Base-by-base conservation (phyloP, 2,329 filamentous ascomycete species). In the Atkinsonella hypoxylon region DNA sequence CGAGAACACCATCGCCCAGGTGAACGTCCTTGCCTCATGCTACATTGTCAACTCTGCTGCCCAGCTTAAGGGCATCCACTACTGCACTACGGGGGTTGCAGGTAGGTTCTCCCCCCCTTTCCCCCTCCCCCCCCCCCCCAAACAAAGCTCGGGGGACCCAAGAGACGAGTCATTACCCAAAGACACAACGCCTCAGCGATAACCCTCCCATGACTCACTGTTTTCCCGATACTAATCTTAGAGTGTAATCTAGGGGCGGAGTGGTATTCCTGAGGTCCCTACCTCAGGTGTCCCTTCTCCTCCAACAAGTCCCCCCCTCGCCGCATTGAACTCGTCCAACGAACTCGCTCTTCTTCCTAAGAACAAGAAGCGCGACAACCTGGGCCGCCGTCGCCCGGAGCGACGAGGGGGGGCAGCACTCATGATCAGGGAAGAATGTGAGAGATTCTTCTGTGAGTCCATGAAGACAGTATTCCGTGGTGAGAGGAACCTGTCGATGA, bases 401-500 rank as follows among this genome's bases (percentile, higher is more conserved):
- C 75, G 79, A 67, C 78, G 78, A 85, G 86, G 86, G 87, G 89
- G 89, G 89, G 89, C 89, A 84, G 83, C 88, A 86, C 82, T 87
- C 74, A 83, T 84, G 76, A 95, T 95, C 79, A 89, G 86, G 87
- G 89, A 86, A 89, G 89, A 95, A 88, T 95, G 90, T 95, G 90
- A 95, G 89, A 96, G 90, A 79, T 91, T 95, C 85, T 95, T 95
- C 82, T 95, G 90, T 76, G 89, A 91, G 85, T 85, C 83, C 79
- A 87, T 95, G 83, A 86, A 81, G 75, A 76, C 83, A 76, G 85
- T 87, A 77, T 95, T 96, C 82, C 87, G 85, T 79, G 90, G 88
- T 95, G 89, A 94, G 89, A 83, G 85, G 86, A 83, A 82, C 73
- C 70, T 74, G 77, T 79, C 72, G 69, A 73, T 74, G 76, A 78